Percentiles rank a stretch among this genome's conserved stretches.
Conservation (phyloP, 176 grass and related monocot species). For the Ensete ventricosum region DNA sequence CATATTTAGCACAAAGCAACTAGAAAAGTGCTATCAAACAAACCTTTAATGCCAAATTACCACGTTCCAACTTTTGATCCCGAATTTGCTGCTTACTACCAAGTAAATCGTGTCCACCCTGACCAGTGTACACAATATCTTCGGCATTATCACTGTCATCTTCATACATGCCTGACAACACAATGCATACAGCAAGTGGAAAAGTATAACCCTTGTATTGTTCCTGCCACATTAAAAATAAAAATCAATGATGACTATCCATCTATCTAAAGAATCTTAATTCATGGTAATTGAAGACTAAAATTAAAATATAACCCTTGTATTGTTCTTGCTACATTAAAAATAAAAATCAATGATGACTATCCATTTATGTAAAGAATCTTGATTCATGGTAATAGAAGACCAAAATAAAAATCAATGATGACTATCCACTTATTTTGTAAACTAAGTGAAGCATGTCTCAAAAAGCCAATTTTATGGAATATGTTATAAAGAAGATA, state of each 20-base stretch:
- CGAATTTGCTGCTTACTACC: conserved; percentile 70
- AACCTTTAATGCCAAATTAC: conserved; percentile 86
- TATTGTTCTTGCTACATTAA: conserved; percentile 37
- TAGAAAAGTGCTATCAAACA: background rate
- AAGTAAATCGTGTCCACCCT: conserved; percentile 88
- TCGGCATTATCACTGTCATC: conserved; percentile 74
- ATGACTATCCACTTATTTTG: no score
- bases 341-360: conserved; percentile 21
- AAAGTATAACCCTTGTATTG: conserved; percentile 52
- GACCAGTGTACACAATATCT: conserved; percentile 85
- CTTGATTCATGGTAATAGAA: background rate
- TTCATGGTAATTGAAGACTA: background rate
- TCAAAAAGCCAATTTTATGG: no score
- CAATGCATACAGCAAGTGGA: conserved; percentile 67
- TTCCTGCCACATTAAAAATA: conserved; percentile 33
- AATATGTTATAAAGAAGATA: no score
- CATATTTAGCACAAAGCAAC: background rate
- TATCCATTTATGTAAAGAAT: background rate
- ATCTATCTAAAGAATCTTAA: background rate
- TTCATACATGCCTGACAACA: conserved; percentile 87
- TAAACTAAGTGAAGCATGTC: no score
- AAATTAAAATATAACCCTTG: conserved; percentile 32
- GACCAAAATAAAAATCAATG: conserved; percentile 22
- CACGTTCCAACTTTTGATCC: conserved; percentile 63
- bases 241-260: conserved; percentile 10